Evolutionary conservation across 805 yeast species (phyloP), one percentile per base, ranked within the genome.

Genomic region (Ogataea wickerhamii): DNA sequence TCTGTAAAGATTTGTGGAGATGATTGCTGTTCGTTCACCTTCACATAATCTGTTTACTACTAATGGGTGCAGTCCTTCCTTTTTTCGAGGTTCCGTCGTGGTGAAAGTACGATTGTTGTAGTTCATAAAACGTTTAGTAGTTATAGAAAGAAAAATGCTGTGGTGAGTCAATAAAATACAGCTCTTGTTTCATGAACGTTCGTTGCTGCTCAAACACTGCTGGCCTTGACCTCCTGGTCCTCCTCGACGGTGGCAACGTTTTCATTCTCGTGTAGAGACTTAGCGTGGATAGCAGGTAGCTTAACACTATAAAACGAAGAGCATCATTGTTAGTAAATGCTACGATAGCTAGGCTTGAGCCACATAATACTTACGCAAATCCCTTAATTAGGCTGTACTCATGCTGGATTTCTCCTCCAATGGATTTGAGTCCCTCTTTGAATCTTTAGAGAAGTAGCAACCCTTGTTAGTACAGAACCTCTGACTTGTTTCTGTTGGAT

Each of bases 311-410:
- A 29, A 18, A 27, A 24, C 12, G 8, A 12, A 22, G 25, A 22
- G 12, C 12, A 12, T 22, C 8, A 22, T 13, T 16, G 10, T 10
- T 6, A 22, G 17, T 28, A 30, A n/a, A n/a, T n/a, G n/a, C n/a
- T n/a, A n/a, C n/a, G n/a, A n/a, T n/a, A n/a, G n/a, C n/a, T n/a
- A n/a, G n/a, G n/a, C n/a, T n/a, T n/a, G n/a, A n/a, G n/a, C n/a
- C n/a, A 6, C 18, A 14, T 5, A 20, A 24, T 23, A 56, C 63
- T 43, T 55, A 73, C 54, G 75, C 66, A 52, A 76, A 80, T 0
- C 87, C 88, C 63, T 81, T 82, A 64, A 82, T 79, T 56, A 82
- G 65, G 36, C 70, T 61, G 58, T 71, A 81, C 47, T 81, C 85
- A 45, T 73, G 76, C 34, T 73, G 71, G 55, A 82, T 70, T 37